These are phyloP conservation scores for Neltuma alba DNA, from an alignment of 306 rosid species.

Conservation along the genomic window DNA sequence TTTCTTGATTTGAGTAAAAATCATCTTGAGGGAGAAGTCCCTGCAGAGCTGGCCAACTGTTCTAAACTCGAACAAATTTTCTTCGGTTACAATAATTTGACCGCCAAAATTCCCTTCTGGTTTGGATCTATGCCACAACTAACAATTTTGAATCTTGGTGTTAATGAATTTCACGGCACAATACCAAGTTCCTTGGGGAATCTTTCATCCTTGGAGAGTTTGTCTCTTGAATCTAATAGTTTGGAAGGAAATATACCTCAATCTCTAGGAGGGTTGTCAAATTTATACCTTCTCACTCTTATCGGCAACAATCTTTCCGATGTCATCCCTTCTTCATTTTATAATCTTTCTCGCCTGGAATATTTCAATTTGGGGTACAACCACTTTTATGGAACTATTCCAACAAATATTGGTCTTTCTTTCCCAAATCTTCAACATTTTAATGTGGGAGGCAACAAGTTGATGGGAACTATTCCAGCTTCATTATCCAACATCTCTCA, in stretches of 20 bases:
- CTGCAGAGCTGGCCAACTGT: neutral
- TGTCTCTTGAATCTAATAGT: neutral
- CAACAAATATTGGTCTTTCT: conserved; percentile 17
- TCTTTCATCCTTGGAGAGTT: conserved; percentile 3
- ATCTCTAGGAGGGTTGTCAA: conserved; percentile 18
- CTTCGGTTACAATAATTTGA: neutral
- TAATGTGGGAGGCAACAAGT: neutral
- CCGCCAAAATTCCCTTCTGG: conserved; percentile 28
- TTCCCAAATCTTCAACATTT: conserved; percentile 5
- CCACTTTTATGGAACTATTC: conserved; percentile 14
- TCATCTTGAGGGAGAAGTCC: neutral
- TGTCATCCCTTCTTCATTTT: conserved; percentile 28
- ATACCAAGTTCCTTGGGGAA: conserved; percentile 33
- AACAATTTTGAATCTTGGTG: neutral
- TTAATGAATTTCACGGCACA: conserved; percentile 26
- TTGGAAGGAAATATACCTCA: conserved; percentile 34
- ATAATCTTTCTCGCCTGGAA: conserved; percentile 34
- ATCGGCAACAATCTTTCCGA: neutral
- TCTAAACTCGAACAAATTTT: neutral
- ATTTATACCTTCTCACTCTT: neutral
- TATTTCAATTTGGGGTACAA: rapidly evolving
- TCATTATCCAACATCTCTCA: conserved; percentile 31
- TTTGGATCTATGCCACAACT: conserved; percentile 18
- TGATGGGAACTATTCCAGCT: conserved; percentile 12
- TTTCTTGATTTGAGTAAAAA: neutral